Percentiles rank a stretch among this genome's conserved stretches.
These are phyloP conservation scores for Vitis hybrid DNA, from an alignment of 177 flowering plant genomes.

Conservation along the genomic window DNA sequence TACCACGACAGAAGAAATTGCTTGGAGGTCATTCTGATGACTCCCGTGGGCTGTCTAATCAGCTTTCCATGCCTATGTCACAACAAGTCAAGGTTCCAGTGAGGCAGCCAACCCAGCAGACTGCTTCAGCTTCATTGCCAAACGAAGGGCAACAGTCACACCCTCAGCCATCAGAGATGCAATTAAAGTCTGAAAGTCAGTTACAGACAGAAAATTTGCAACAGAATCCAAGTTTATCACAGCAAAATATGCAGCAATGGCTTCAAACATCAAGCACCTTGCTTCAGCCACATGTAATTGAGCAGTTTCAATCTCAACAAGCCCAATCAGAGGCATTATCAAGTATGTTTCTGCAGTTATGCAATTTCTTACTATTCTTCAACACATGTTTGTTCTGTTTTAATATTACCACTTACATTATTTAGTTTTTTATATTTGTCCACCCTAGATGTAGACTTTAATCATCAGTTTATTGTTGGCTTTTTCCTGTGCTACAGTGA, in stretches of 20 bases:
- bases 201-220: conserved; percentile 65
- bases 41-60: conserved; percentile 61
- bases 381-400: too few relatives aligned
- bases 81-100: conserved; percentile 57
- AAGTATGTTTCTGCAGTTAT: conserved; percentile 38
- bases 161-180: conserved; percentile 60
- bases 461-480: too few relatives aligned
- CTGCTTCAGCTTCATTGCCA: conserved; percentile 44
- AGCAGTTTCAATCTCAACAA: conserved; percentile 79
- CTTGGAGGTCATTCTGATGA: conserved; percentile 59
- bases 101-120: conserved; percentile 64
- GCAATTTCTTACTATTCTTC: not conserved
- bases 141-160: conserved; percentile 73
- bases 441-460: too few relatives aligned
- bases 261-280: conserved; percentile 55
- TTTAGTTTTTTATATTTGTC: too few relatives aligned
- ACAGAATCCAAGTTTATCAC: conserved; percentile 62
- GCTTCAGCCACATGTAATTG: conserved; percentile 60
- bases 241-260: conserved; percentile 64
- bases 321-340: conserved; percentile 62
- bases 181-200: conserved; percentile 69
- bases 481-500: too few relatives aligned
- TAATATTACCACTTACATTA: too few relatives aligned
- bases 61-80: conserved; percentile 55
- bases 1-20: conserved; percentile 53